Percentiles rank a stretch among this genome's conserved stretches.
Conservation (phyloP, 257 asterid species). For the Solanum sitiens region DNA sequence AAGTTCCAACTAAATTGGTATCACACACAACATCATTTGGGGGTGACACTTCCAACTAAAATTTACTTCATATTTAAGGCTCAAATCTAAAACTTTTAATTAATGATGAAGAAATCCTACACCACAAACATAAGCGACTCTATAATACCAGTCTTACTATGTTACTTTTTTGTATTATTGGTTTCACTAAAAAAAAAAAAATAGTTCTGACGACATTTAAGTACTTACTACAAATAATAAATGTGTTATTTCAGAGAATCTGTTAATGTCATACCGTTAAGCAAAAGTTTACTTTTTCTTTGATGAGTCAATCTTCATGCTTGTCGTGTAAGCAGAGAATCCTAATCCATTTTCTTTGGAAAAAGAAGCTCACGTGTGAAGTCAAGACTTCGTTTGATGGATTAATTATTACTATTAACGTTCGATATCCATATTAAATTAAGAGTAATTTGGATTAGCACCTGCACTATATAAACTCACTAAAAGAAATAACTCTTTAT, state of each 20-base stretch:
- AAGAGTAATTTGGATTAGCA: background rate
- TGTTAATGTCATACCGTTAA: background rate
- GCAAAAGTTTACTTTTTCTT: background rate
- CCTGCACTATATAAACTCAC: background rate
- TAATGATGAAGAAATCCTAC: background rate
- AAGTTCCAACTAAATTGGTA: too few relatives aligned
- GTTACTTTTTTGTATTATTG: background rate
- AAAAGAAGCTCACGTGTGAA: background rate
- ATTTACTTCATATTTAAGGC: too few relatives aligned
- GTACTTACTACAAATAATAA: background rate
- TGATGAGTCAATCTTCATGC: background rate
- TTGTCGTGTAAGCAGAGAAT: background rate
- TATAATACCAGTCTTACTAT: background rate
- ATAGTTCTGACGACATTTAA: background rate
- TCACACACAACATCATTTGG: rapidly evolving
- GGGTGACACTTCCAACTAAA: rapidly evolving
- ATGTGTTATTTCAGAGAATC: background rate
- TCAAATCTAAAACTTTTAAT: too few relatives aligned
- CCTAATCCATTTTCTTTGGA: background rate
- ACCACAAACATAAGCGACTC: background rate
- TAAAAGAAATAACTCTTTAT: rapidly evolving
- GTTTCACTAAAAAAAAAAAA: background rate
- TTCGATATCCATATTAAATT: background rate
- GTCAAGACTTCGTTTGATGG: background rate
- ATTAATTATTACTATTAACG: too few relatives aligned